These are phyloP conservation scores for Sanghuangporus baumii DNA, from an alignment of 1,284 basidiomycete species.

Conservation along the genomic window DNA sequence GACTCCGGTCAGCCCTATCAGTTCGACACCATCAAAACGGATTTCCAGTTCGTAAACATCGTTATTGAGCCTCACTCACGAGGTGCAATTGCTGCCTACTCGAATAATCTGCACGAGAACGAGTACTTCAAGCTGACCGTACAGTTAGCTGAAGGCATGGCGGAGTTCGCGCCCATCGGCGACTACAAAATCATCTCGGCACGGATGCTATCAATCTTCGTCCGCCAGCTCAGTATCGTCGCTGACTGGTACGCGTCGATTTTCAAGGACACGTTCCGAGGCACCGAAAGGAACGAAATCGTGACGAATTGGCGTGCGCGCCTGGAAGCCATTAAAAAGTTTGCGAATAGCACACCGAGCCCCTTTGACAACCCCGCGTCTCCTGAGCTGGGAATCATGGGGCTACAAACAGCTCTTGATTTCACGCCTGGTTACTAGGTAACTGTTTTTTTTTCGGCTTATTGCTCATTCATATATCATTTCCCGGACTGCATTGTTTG, in stretches of 20 bases:
- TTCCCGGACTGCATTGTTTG: neutral
- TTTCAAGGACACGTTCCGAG: slow-evolving; percentile 68
- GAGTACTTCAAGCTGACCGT: slow-evolving; percentile 92
- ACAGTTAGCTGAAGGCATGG: slow-evolving; percentile 82
- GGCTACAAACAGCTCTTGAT: slow-evolving; percentile 34
- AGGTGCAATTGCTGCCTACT: slow-evolving; percentile 76
- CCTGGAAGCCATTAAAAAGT: slow-evolving; percentile 71
- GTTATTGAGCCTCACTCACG: slow-evolving; percentile 92
- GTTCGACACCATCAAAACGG: slow-evolving; percentile 88
- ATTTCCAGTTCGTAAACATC: slow-evolving; percentile 98
- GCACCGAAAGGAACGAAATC: slow-evolving; percentile 70
- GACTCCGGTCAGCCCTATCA: slow-evolving; percentile 84
- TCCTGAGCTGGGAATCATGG: slow-evolving; percentile 28
- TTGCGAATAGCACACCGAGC: slow-evolving; percentile 34
- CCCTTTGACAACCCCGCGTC: slow-evolving; percentile 18
- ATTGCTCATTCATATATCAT: neutral
- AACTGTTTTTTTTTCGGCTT: neutral
- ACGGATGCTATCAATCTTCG: slow-evolving; percentile 73
- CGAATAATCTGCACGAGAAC: slow-evolving; percentile 73
- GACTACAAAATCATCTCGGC: slow-evolving; percentile 91
- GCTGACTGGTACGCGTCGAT: slow-evolving; percentile 87
- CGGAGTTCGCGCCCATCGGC: slow-evolving; percentile 86
- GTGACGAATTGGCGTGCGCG: slow-evolving; percentile 87
- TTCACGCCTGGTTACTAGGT: slow-evolving; percentile 33
- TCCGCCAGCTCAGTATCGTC: slow-evolving; percentile 81